Conservation (phyloP, 345 rosid genomes). For the Eucalyptus lansdowneana region DNA sequence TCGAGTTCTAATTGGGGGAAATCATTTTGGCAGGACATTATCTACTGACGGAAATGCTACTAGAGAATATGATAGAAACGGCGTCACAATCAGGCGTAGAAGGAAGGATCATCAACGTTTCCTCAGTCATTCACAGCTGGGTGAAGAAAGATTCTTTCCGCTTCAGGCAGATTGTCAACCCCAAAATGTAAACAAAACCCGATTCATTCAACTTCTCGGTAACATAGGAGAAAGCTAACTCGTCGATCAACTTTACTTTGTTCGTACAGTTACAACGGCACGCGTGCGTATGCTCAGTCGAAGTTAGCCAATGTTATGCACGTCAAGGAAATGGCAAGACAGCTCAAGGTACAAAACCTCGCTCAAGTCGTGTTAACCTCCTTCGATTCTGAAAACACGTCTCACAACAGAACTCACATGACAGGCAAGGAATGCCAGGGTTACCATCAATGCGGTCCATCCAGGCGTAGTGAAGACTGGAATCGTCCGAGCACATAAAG, state of each 20-base stretch:
- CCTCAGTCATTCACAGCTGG: conserved; percentile 94
- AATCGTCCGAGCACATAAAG: conserved; percentile 75
- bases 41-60: conserved; percentile 64
- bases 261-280: conserved; percentile 57
- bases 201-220: not conserved
- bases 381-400: not conserved
- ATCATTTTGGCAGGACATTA: conserved; percentile 57
- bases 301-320: conserved; percentile 79
- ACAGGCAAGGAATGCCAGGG: conserved; percentile 74
- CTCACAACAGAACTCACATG: not conserved
- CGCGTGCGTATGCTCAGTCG: conserved; percentile 85
- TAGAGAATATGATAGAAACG: conserved; percentile 80
- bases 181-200: conserved; percentile 36
- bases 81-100: conserved; percentile 53
- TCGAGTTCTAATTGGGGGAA: not conserved
- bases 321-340: conserved; percentile 64
- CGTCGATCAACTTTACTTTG: not conserved
- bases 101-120: conserved; percentile 81
- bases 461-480: conserved; percentile 96
- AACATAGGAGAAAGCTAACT: not conserved
- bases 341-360: conserved; percentile 42
- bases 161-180: conserved; percentile 52
- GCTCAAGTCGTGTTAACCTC: not conserved
- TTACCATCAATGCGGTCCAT: conserved; percentile 84
- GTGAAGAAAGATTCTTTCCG: conserved; percentile 53